phyloP scores from a whole-genome alignment of 2,329 filamentous ascomycete genomes.

The Microcyclosporella mali region DNA sequence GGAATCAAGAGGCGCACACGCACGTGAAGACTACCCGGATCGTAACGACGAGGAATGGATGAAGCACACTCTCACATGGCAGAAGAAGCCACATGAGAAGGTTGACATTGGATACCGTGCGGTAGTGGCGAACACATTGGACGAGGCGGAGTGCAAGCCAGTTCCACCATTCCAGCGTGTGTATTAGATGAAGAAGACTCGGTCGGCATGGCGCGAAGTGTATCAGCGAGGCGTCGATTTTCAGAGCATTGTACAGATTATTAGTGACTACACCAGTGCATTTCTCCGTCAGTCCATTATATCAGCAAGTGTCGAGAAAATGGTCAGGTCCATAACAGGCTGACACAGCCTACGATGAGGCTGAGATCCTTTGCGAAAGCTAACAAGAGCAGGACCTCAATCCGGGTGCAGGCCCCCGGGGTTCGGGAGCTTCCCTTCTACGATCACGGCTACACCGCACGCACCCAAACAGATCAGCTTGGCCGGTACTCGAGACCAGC shows the following conservation, averaged over 20 bases:
- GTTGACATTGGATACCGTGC: constrained; percentile 80
- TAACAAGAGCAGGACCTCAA: too few species aligned
- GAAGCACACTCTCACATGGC: constrained; percentile 97
- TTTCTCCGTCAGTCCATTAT: too few species aligned
- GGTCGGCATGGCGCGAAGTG: constrained; percentile 9
- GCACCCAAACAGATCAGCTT: too few species aligned
- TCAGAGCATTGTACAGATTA: constrained; percentile 14
- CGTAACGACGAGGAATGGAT: constrained; percentile 96
- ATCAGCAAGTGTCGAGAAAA: too few species aligned
- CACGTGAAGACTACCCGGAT: constrained; percentile 92
- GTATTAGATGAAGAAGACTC: constrained; percentile 52
- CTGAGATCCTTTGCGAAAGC: too few species aligned
- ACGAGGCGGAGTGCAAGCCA: constrained; percentile 92
- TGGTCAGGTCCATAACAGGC: too few species aligned
- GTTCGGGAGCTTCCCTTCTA: too few species aligned
- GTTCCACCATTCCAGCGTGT: constrained; percentile 95
- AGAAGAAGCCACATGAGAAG: constrained; percentile 84
- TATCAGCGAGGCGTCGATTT: constrained; percentile 15
- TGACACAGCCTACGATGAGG: too few species aligned
- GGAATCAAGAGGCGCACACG: constrained; percentile 95
- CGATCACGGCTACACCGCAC: too few species aligned
- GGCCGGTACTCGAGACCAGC: too few species aligned
- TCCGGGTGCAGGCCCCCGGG: too few species aligned
- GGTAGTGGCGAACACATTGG: constrained; percentile 76
- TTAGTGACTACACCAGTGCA: neutral